Conservation (phyloP, 768 basidiomycete genomes). For the Trametes gibbosa region DNA sequence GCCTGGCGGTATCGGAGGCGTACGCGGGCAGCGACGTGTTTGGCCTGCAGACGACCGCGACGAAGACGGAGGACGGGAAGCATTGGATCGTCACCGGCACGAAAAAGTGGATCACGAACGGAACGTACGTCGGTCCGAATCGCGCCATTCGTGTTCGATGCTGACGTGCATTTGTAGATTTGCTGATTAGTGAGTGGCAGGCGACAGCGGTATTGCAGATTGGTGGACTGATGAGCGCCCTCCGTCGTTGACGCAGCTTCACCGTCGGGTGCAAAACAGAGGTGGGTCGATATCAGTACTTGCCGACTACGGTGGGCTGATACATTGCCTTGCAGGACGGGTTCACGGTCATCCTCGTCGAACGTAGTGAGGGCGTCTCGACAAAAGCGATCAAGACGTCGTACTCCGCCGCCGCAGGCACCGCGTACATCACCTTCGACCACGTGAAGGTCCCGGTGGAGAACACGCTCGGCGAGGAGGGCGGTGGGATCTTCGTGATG, state of each 20-base stretch:
- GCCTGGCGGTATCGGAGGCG: conserved; percentile 77
- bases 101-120: conserved; percentile 86
- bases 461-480: conserved; percentile 81
- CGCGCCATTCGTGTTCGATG: not conserved
- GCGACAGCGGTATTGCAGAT: not conserved
- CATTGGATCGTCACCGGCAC: conserved; percentile 84
- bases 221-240: not conserved
- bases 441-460: conserved; percentile 83
- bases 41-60: conserved; percentile 76
- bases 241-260: conserved; percentile 41
- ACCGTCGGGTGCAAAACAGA: conserved; percentile 73
- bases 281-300: conserved; percentile 19
- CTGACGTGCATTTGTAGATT: conserved; percentile 22
- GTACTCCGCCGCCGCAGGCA: conserved; percentile 86
- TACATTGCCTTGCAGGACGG: conserved; percentile 36
- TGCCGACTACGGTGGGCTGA: conserved; percentile 28
- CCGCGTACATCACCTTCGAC: conserved; percentile 77
- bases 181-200: conserved; percentile 38
- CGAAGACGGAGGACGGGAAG: conserved; percentile 78
- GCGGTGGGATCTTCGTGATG: conserved; percentile 67
- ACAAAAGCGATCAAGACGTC: conserved; percentile 86
- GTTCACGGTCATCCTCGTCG: conserved; percentile 86
- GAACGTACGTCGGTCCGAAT: conserved; percentile 37
- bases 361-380: conserved; percentile 75
- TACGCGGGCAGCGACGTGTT: conserved; percentile 85